Evolutionary conservation across 2,329 filamentous ascomycete genomes (phyloP).

Genomic region (Diaporthe citrichinensis): DNA sequence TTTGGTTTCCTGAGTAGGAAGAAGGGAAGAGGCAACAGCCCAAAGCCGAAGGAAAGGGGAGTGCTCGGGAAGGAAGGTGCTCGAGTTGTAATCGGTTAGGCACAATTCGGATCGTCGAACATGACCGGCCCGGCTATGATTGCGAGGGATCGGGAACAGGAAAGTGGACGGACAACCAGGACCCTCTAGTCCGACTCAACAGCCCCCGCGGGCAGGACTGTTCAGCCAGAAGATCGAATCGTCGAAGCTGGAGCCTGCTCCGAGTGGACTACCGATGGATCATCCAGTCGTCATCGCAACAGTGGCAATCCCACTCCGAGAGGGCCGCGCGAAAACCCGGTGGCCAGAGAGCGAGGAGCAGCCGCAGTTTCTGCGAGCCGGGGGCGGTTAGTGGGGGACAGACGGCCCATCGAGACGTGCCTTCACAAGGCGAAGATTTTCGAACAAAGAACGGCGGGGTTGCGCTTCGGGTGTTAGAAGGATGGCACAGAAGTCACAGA

Average conservation of each 20-base stretch:
- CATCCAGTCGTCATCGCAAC: background rate
- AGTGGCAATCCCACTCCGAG: background rate
- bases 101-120: constrained; percentile 18
- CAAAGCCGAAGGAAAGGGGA: constrained; percentile 93
- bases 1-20: constrained; percentile 91
- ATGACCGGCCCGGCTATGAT: background rate
- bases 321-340: background rate
- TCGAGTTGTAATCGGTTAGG: constrained; percentile 79
- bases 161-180: background rate
- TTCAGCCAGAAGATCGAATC: background rate
- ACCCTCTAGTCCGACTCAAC: background rate
- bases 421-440: background rate
- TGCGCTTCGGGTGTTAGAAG: constrained; percentile 7
- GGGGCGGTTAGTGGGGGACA: background rate
- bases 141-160: background rate
- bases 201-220: background rate
- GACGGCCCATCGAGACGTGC: background rate
- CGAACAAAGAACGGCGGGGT: constrained; percentile 25
- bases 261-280: background rate
- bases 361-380: background rate
- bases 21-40: constrained; percentile 90
- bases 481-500: background rate
- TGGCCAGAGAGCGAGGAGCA: constrained; percentile 6
- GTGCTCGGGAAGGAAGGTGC: constrained; percentile 96
- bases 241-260: background rate